Evolutionary conservation across 306 rosid genomes (phyloP).

Genomic region (Lablab purpureus): DNA sequence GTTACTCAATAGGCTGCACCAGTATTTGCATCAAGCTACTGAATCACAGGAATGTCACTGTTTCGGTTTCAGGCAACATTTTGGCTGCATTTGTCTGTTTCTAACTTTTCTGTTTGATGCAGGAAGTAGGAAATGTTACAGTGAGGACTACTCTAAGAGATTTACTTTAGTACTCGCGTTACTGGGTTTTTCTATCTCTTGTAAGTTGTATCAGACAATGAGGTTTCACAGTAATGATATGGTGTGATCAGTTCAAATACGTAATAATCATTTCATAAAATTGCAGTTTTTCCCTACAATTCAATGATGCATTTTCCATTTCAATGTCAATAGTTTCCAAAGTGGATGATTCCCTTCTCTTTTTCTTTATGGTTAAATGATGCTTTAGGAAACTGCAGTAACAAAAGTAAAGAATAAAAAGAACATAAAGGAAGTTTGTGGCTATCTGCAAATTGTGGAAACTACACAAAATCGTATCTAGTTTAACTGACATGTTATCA

Average conservation of each 20-base stretch:
- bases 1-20: constrained; percentile 14
- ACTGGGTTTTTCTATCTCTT: constrained; percentile 10
- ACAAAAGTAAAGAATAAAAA: constrained; percentile 13
- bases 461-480: constrained; percentile 13
- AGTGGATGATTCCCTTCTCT: not conserved
- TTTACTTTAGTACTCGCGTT: constrained; percentile 53
- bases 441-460: not conserved
- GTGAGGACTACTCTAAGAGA: constrained; percentile 68
- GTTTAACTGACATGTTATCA: constrained; percentile 11
- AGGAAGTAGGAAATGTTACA: constrained; percentile 54
- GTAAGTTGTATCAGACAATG: constrained; percentile 41
- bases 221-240: constrained; percentile 22
- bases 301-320: not conserved
- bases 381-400: not conserved
- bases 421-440: not conserved
- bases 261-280: not conserved
- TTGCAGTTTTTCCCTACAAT: constrained; percentile 25
- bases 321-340: not conserved
- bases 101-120: constrained; percentile 44
- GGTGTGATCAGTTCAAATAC: constrained; percentile 15
- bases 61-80: constrained; percentile 32
- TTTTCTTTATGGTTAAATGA: constrained; percentile 15
- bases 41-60: constrained; percentile 23
- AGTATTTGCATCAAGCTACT: constrained; percentile 29
- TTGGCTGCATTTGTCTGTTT: constrained; percentile 13